Conservation (phyloP, 192 early-diverging fungal genomes). For the Rhizophlyctis rosea region DNA sequence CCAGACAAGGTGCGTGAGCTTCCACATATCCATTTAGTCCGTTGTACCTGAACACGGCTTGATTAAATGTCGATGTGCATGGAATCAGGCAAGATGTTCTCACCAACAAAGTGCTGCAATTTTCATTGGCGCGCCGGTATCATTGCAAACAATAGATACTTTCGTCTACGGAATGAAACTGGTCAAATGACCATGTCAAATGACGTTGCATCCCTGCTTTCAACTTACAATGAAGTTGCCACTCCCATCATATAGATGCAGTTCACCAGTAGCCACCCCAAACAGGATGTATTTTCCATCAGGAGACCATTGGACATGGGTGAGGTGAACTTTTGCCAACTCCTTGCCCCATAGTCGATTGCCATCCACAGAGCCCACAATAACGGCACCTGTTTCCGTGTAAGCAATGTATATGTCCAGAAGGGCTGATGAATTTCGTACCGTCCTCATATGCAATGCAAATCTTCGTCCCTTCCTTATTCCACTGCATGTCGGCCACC, state of each 20-base stretch:
- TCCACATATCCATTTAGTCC: conserved; percentile 51
- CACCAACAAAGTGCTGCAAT: conserved; percentile 51
- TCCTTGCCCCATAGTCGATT: conserved; percentile 62
- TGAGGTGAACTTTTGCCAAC: conserved; percentile 37
- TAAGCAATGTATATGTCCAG: background rate
- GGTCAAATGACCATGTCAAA: background rate
- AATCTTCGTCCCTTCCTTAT: conserved; percentile 50
- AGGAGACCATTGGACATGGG: conserved; percentile 56
- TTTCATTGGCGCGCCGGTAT: conserved; percentile 36
- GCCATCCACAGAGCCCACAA: conserved; percentile 61
- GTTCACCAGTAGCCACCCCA: conserved; percentile 47
- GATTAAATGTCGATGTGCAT: background rate
- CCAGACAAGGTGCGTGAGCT: conserved; percentile 46
- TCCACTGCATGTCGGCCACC: conserved; percentile 63
- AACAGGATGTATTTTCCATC: conserved; percentile 56
- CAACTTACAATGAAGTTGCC: conserved; percentile 47
- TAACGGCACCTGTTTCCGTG: conserved; percentile 46
- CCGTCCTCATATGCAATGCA: conserved; percentile 63
- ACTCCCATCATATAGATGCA: conserved; percentile 51
- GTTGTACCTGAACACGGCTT: conserved; percentile 40
- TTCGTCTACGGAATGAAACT: conserved; percentile 32
- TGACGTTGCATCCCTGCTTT: background rate
- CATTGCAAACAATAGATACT: conserved; percentile 39
- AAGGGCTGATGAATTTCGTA: conserved; percentile 8
- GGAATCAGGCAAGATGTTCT: background rate